Conservation (phyloP, 139 green algal species). For the Trebouxia sp. region DNA sequence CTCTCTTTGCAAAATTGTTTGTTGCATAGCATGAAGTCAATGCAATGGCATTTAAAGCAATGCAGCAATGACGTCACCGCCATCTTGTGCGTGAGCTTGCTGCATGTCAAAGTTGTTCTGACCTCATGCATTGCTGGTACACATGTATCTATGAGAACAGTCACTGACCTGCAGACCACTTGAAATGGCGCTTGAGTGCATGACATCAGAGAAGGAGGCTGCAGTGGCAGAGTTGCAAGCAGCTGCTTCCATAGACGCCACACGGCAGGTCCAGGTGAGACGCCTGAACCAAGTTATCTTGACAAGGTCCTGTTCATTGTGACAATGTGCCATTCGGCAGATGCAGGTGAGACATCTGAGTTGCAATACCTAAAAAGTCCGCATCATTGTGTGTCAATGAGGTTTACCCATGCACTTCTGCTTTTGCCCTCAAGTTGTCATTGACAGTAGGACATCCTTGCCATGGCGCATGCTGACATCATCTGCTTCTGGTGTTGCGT, state of each 20-base stretch:
- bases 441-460: too few species aligned
- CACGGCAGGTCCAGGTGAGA: not conserved
- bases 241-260: not conserved
- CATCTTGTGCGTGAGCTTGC: not conserved
- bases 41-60: not conserved
- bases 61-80: not conserved
- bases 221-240: conserved; percentile 7
- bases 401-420: too few species aligned
- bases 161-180: not conserved
- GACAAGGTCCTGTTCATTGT: too few species aligned
- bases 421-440: too few species aligned
- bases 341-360: too few species aligned
- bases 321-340: too few species aligned
- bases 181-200: conserved; percentile 38
- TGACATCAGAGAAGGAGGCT: conserved; percentile 37
- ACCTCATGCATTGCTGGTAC: not conserved
- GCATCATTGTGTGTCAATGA: too few species aligned
- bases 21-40: not conserved
- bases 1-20: too few species aligned
- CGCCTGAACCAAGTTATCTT: too few species aligned
- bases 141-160: not conserved
- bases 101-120: not conserved
- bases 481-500: too few species aligned
- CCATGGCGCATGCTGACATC: too few species aligned
- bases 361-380: too few species aligned